phyloP scores from a whole-genome alignment of 305 asterid species.

The Fraxinus latifolia region DNA sequence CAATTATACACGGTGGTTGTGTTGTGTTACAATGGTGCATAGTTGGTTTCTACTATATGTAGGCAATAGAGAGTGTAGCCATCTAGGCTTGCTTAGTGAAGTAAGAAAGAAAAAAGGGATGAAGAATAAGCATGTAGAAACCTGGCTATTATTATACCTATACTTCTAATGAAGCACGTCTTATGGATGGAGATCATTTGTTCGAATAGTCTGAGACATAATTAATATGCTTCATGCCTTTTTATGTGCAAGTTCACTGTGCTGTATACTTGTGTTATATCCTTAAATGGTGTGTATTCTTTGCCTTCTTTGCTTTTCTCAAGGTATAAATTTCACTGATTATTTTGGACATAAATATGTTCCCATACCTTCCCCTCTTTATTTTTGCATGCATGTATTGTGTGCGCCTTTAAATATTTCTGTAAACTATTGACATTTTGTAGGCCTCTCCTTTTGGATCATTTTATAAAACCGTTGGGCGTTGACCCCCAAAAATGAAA shows the following conservation, averaged over 20 bases:
- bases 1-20: background rate
- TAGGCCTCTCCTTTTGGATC: background rate
- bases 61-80: background rate
- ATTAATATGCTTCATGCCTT: background rate
- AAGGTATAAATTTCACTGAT: background rate
- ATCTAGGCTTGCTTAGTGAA: background rate
- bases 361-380: background rate
- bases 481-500: background rate
- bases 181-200: conserved; percentile 7
- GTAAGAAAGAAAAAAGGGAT: background rate
- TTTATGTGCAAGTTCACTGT: background rate
- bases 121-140: background rate
- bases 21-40: background rate
- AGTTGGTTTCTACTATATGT: background rate
- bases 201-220: background rate
- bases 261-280: background rate
- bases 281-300: background rate
- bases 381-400: background rate
- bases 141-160: background rate
- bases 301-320: background rate
- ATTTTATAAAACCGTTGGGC: background rate
- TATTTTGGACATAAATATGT: background rate
- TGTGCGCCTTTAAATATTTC: background rate
- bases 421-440: background rate
- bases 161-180: background rate